phyloP scores from a whole-genome alignment of 2,329 filamentous ascomycete genomes.

The Trichoderma aggressivum region DNA sequence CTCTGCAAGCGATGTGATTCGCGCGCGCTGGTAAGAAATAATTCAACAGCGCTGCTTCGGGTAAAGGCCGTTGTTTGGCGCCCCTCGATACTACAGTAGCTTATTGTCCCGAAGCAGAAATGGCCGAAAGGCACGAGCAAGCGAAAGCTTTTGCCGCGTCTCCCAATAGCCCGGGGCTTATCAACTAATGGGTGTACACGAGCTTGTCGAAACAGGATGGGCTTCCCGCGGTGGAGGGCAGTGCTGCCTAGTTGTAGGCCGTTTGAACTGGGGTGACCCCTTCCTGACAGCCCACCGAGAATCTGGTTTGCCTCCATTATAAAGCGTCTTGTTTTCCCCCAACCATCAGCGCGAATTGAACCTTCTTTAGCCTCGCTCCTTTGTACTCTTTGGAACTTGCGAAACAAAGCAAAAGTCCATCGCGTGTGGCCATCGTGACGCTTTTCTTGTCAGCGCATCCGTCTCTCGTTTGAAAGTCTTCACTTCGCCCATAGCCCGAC shows the following conservation, averaged over 20 bases:
- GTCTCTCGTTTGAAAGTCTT: not conserved
- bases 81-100: not conserved
- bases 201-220: constrained; percentile 1
- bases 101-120: constrained; percentile 9
- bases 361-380: constrained; percentile 7
- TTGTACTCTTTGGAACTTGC: not conserved
- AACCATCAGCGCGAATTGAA: not conserved
- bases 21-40: not conserved
- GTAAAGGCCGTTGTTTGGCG: not conserved
- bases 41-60: not conserved
- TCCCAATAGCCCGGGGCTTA: not conserved
- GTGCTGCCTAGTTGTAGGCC: constrained; percentile 6
- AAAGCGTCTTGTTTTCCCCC: not conserved
- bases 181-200: not conserved
- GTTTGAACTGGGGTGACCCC: constrained; percentile 14
- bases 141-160: not conserved
- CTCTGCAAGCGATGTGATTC: not conserved
- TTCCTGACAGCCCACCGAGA: constrained; percentile 4
- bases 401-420: not conserved
- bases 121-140: constrained; percentile 6
- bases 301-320: not conserved
- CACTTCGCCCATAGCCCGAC: not conserved
- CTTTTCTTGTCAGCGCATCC: not conserved
- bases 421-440: not conserved
- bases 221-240: constrained; percentile 8